Base-by-base conservation (phyloP, 2,329 filamentous ascomycete species). In the Botrytis hyacinthi region DNA sequence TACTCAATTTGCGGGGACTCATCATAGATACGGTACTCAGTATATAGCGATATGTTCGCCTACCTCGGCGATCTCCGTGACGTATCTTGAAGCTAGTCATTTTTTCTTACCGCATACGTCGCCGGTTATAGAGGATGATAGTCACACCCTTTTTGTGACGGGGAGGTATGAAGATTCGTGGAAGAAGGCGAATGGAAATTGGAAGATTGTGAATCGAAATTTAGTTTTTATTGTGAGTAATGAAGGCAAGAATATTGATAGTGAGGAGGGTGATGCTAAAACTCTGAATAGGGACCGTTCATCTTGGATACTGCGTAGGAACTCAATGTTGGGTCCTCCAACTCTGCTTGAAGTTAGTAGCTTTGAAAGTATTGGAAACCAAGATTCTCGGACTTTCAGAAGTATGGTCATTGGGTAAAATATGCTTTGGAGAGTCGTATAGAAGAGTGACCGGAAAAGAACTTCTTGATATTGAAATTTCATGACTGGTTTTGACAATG, bases 21-120 rank as follows among this genome's bases (percentile, higher is more conserved):
- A 67, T 7, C 65, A 67, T 54, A 54, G 65, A 67, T 67, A 67
- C 12, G 32, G 65, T 6, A 67, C 65, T 10, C 65, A 67, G 37
- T 67, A 67, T 29, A 54, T 67, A 40, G 26, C 46, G 0, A 68
- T 68, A 29, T 68, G 46, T 26, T 40, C 65, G 14, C 32, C 35
- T 8, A 42, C 26, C 0, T 40, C 32, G 3, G 65, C 65, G 7
- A 54, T 68, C 9, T 68, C 65, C 10, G 16, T 68, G 35, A 68
- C 65, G 2, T 68, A 54, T 54, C 26, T 40, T 54, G 4, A 54
- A 8, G 35, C 65, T 7, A 68, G 65, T 6, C 46, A 54, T 14
- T 68, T 68, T n/a, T 22, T 29, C 35, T 22, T 54, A 4, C 65
- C 35, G 26, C 16, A 29, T 14, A 20, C 37, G 3, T 26, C 20